These are phyloP conservation scores for Inonotus obliquus DNA, from an alignment of 1,284 basidiomycete species.

Conservation along the genomic window DNA sequence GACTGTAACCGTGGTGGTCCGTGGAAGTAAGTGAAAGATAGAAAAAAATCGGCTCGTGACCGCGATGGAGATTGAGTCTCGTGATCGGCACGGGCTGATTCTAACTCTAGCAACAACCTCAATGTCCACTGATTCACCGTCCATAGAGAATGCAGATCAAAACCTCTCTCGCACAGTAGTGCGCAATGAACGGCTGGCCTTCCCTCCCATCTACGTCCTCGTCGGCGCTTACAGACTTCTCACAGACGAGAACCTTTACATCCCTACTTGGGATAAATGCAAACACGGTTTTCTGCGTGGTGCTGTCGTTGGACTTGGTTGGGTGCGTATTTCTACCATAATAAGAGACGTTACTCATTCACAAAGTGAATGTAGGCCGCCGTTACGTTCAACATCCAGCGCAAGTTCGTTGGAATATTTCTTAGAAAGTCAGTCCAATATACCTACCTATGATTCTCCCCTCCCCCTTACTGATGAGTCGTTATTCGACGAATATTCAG, in stretches of 20 bases:
- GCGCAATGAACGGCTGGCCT: slow-evolving; percentile 44
- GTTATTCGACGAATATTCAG: slow-evolving; percentile 29
- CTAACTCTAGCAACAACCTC: no score
- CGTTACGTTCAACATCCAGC: slow-evolving; percentile 62
- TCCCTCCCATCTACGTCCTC: slow-evolving; percentile 69
- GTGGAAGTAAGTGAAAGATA: no score
- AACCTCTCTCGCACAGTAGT: neutral
- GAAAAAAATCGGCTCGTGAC: no score
- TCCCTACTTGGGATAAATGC: slow-evolving; percentile 74
- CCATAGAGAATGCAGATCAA: no score
- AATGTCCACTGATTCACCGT: no score
- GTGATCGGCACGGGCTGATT: no score
- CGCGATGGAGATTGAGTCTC: no score
- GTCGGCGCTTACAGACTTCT: slow-evolving; percentile 72
- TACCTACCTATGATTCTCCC: neutral
- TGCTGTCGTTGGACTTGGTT: slow-evolving; percentile 52
- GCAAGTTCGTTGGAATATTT: slow-evolving; percentile 55
- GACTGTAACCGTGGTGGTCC: no score
- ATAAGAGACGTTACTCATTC: no score
- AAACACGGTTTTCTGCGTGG: slow-evolving; percentile 62
- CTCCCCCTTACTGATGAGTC: slow-evolving; percentile 11
- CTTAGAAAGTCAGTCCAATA: slow-evolving; percentile 49
- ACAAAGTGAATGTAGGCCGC: slow-evolving; percentile 43
- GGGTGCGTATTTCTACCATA: slow-evolving; percentile 54
- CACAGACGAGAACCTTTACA: slow-evolving; percentile 58